Conservation (phyloP, 2,329 filamentous ascomycete genomes). For the Dothistroma septosporum region DNA sequence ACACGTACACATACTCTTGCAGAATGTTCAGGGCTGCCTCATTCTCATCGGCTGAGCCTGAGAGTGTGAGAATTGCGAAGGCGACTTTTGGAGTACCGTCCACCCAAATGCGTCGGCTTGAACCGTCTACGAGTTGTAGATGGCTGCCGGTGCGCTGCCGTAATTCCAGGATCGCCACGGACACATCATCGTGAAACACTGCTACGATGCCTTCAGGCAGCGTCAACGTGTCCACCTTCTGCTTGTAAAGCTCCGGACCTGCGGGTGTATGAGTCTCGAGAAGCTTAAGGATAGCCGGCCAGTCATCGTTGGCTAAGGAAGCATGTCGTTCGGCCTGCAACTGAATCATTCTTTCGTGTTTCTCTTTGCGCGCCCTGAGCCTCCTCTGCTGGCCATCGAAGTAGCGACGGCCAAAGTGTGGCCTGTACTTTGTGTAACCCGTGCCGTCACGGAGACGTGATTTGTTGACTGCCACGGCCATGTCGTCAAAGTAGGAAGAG, state of each 20-base stretch:
- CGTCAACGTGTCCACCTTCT: slow-evolving; percentile 22
- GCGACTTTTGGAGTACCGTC: neutral
- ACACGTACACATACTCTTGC: slow-evolving; percentile 6
- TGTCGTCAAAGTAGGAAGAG: neutral
- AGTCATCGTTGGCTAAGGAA: slow-evolving; percentile 6
- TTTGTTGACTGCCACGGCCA: neutral
- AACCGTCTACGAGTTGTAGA: slow-evolving; percentile 18
- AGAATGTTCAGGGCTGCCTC: slow-evolving; percentile 5
- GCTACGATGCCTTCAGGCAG: slow-evolving; percentile 20
- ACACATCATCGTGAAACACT: slow-evolving; percentile 19
- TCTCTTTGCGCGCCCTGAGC: neutral
- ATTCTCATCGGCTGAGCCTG: slow-evolving; percentile 1
- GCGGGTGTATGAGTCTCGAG: slow-evolving; percentile 18
- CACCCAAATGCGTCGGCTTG: neutral
- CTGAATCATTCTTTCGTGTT: neutral
- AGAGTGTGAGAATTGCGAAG: neutral
- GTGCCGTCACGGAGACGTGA: neutral
- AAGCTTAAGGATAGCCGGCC: slow-evolving; percentile 15
- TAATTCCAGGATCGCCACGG: slow-evolving; percentile 26
- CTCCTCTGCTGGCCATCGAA: neutral
- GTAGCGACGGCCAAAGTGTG: neutral
- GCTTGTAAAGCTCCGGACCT: slow-evolving; percentile 11
- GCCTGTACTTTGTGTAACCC: neutral
- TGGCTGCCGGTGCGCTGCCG: slow-evolving; percentile 32
- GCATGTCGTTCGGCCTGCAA: slow-evolving; percentile 10